Percentiles rank a stretch among this genome's conserved stretches.
Conservation (phyloP, 2,329 filamentous ascomycete species). For the Colletotrichum sojae region DNA sequence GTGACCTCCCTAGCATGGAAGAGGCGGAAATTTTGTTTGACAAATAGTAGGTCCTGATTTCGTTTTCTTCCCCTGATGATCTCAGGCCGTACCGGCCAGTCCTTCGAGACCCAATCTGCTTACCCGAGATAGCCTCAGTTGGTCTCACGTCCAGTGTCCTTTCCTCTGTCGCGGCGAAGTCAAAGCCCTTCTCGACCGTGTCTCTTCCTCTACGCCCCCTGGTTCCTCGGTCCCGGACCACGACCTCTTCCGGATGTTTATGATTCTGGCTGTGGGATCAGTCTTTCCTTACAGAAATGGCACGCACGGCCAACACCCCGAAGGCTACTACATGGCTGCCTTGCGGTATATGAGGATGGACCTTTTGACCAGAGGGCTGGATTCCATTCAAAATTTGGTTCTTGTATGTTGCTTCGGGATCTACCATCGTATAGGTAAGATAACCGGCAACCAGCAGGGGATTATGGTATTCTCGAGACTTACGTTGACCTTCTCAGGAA, state of each 20-base stretch:
- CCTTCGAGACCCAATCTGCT: neutral
- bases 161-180: constrained; percentile 47
- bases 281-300: constrained; percentile 52
- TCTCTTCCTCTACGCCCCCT: constrained; percentile 39
- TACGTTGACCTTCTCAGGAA: constrained; percentile 40
- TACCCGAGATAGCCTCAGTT: constrained; percentile 32
- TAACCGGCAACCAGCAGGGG: neutral
- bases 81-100: too few species aligned
- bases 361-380: constrained; percentile 50
- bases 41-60: constrained; percentile 38
- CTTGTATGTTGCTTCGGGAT: constrained; percentile 58
- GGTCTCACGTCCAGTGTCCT: constrained; percentile 46
- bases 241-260: constrained; percentile 53
- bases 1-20: constrained; percentile 27
- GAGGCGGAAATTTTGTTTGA: constrained; percentile 39
- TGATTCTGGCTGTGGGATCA: constrained; percentile 55
- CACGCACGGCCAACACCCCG: constrained; percentile 51
- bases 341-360: constrained; percentile 48
- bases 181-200: constrained; percentile 37
- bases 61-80: neutral
- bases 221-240: constrained; percentile 38
- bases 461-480: neutral
- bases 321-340: constrained; percentile 57
- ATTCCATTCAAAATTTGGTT: constrained; percentile 56
- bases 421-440: constrained; percentile 56